A percentile compares a stretch with the other conserved stretches of the same genome.
Evolutionary conservation across 1,284 basidiomycete genomes (phyloP).

Genomic region (Sanghuangporus sanghuang): DNA sequence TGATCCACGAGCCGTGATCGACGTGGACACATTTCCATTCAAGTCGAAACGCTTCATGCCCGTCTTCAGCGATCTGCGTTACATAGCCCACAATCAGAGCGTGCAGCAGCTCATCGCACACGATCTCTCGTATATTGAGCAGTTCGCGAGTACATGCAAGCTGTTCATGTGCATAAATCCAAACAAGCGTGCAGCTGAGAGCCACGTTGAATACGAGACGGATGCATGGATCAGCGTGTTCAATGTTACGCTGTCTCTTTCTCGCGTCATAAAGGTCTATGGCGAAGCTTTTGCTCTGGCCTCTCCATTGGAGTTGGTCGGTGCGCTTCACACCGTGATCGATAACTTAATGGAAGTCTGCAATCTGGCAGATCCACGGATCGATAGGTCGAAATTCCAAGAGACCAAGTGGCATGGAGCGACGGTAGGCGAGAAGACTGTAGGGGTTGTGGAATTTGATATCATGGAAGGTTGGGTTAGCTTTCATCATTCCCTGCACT

Average conservation of each 20-base stretch:
- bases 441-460: constrained; percentile 69
- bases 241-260: constrained; percentile 84
- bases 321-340: constrained; percentile 66
- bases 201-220: constrained; percentile 90
- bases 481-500: constrained; percentile 94
- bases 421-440: constrained; percentile 54
- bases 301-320: constrained; percentile 53
- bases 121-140: constrained; percentile 54
- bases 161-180: constrained; percentile 91
- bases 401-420: constrained; percentile 60
- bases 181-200: constrained; percentile 75
- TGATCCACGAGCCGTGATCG: constrained; percentile 42
- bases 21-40: constrained; percentile 82
- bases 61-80: constrained; percentile 81
- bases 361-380: constrained; percentile 54
- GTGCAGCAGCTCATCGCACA: constrained; percentile 74
- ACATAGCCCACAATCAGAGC: constrained; percentile 69
- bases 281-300: constrained; percentile 73
- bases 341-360: constrained; percentile 73
- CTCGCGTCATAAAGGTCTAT: constrained; percentile 82
- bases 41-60: constrained; percentile 92
- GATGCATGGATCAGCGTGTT: constrained; percentile 94
- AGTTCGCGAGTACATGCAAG: constrained; percentile 64
- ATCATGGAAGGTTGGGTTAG: constrained; percentile 81
- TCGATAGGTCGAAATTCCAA: constrained; percentile 62